Base-by-base conservation (phyloP, 352 stramenopile species). In the Phytophthora rubi region DNA sequence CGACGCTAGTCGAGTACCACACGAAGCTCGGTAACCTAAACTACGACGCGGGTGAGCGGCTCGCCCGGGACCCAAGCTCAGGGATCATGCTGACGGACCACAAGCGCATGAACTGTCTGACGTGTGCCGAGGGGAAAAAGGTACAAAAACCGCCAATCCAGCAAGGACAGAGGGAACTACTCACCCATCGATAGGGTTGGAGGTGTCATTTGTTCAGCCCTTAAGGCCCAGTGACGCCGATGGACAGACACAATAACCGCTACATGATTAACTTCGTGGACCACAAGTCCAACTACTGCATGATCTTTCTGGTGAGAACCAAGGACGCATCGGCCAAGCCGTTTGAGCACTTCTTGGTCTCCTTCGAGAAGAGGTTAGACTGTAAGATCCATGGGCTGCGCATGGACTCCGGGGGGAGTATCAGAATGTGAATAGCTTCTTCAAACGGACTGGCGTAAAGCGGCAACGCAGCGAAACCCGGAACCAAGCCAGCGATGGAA, bases 241-340 rank as follows among this genome's bases (percentile, higher is more conserved):
- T 12, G 33, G 33, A 39, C 33, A 39, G 33, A 39, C 6, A 6
- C 33, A 33, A 33, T 4, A 68, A 73, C 13, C 10, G 42, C 0
- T 72, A 76, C 23, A 23, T 70, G 60, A n/a, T 70, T 0, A 74
- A 70, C 16, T 60, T 64, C 10, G 23, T 75, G 1, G 52, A 75
- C 9, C 48, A 75, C 33, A 7, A 47, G 1, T 58, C 30, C 1
- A 75, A 70, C 33, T 70, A 70, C 45, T 71, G 68, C 51, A 7
- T 54, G 0, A 42, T 65, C 1, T 70, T 75, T 47, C 26, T 63
- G 3, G 51, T 30, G 9, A 7, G 61, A 13, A 62, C 52, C n/a
- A 72, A 71, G 55, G 55, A 60, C 39, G 23, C 21, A 0, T 49
- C 48, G 35, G 49, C 64, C 13, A 35, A 37, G 21, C 49, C 53